phyloP scores from a whole-genome alignment of 2,329 filamentous ascomycete genomes.

The Tolypocladium tropicale region DNA sequence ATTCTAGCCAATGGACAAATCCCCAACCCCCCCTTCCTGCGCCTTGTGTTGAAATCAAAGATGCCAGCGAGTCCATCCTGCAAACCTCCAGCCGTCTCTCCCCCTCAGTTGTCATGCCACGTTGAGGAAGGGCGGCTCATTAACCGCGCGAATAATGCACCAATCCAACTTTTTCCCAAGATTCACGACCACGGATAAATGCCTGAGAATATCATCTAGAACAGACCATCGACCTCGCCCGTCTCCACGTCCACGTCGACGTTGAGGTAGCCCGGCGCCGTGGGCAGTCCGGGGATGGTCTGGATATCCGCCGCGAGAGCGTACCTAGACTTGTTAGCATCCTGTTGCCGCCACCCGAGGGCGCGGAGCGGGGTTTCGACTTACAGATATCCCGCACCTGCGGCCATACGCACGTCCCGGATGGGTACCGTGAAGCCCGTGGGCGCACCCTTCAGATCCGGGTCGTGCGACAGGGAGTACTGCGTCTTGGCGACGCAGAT shows the following conservation, averaged over 20 bases:
- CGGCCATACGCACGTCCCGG: slow-evolving; percentile 85
- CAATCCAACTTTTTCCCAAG: not conserved
- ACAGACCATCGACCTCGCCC: slow-evolving; percentile 81
- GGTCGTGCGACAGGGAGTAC: slow-evolving; percentile 90
- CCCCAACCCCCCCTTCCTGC: not conserved
- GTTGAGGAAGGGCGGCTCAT: not conserved
- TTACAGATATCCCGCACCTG: slow-evolving; percentile 85
- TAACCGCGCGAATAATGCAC: not conserved
- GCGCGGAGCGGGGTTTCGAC: slow-evolving; percentile 18
- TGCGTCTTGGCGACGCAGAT: slow-evolving; percentile 98
- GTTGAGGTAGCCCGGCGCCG: slow-evolving; percentile 89
- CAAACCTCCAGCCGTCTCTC: not conserved
- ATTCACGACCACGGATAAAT: not conserved
- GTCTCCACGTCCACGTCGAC: slow-evolving; percentile 77
- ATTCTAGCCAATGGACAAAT: not conserved
- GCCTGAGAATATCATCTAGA: slow-evolving; percentile 42
- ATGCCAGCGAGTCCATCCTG: not conserved
- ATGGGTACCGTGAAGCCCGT: slow-evolving; percentile 93
- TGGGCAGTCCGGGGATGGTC: slow-evolving; percentile 92
- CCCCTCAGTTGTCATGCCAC: not conserved
- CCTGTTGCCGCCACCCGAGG: not conserved
- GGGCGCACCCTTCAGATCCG: slow-evolving; percentile 87
- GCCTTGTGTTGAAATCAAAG: slow-evolving; percentile 12
- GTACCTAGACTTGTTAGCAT: slow-evolving; percentile 48
- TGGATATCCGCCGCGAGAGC: slow-evolving; percentile 95